Percentiles rank a stretch among this genome's conserved stretches.
phyloP scores from a whole-genome alignment of 2,329 filamentous ascomycete genomes.

The Boeremia exigua region DNA sequence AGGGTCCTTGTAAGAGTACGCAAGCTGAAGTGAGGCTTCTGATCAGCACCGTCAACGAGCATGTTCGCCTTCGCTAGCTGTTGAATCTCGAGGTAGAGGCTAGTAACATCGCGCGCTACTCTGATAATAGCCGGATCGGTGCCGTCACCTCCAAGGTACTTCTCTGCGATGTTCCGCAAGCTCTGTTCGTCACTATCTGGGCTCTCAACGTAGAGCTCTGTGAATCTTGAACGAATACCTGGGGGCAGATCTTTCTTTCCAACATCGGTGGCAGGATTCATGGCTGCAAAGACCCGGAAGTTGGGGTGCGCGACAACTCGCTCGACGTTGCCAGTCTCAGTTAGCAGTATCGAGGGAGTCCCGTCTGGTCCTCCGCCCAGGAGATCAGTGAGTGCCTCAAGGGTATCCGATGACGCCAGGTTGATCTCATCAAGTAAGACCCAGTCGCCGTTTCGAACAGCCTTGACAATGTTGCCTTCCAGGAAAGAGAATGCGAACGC shows the following conservation, averaged over 20 bases:
- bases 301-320: conserved; percentile 87
- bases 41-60: conserved; percentile 91
- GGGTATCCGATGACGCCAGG: conserved; percentile 88
- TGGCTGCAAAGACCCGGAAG: conserved; percentile 96
- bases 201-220: conserved; percentile 91
- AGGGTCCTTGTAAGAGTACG: conserved; percentile 90
- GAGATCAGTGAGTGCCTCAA: conserved; percentile 92
- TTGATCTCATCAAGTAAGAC: conserved; percentile 97
- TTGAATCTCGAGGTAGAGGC: conserved; percentile 88
- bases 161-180: conserved; percentile 83
- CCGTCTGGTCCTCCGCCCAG: conserved; percentile 74
- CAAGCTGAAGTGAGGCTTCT: conserved; percentile 96
- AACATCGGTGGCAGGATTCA: conserved; percentile 98
- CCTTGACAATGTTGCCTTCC: conserved; percentile 94
- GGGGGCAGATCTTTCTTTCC: conserved; percentile 93
- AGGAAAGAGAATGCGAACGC: conserved; percentile 93
- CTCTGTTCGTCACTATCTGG: conserved; percentile 88
- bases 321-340: conserved; percentile 92
- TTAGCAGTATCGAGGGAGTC: conserved; percentile 82
- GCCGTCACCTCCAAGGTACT: conserved; percentile 75
- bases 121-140: conserved; percentile 72
- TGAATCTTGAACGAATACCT: conserved; percentile 89
- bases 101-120: conserved; percentile 79
- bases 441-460: conserved; percentile 96
- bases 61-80: conserved; percentile 78